Conservation (phyloP, 257 asterid genomes). For the Marsdenia floribunda region DNA sequence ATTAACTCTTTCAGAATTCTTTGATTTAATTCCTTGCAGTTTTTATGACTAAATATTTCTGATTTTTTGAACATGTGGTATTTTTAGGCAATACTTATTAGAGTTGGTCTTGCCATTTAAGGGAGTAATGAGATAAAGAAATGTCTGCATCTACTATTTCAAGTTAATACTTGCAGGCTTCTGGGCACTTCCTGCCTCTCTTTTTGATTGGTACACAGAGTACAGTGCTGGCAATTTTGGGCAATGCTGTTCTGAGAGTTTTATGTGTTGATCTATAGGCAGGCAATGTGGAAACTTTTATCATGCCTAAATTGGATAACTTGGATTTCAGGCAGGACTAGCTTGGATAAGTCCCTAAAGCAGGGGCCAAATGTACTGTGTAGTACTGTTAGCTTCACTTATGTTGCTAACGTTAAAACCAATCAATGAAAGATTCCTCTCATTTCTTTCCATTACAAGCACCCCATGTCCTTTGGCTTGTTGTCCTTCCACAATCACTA, state of each 20-base stretch:
- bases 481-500: not conserved
- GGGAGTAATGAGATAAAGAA: not conserved
- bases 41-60: not conserved
- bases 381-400: not conserved
- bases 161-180: not conserved
- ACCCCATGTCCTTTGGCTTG: too few relatives aligned
- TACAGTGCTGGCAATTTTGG: not conserved
- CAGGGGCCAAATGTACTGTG: not conserved
- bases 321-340: too few relatives aligned
- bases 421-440: not conserved
- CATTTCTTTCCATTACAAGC: not conserved
- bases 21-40: not conserved
- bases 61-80: not conserved
- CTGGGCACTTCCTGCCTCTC: not conserved
- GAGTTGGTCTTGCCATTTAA: not conserved
- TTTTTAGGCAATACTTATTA: not conserved
- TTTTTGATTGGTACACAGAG: not conserved
- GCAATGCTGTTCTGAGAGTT: not conserved
- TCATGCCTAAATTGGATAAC: too few relatives aligned
- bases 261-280: not conserved
- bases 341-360: too few relatives aligned
- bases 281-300: not conserved
- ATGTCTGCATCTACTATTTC: not conserved
- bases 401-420: not conserved
- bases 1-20: not conserved